Evolutionary conservation across 169 alveolate genomes (phyloP).

Genomic region (Eimeria falciformis): DNA sequence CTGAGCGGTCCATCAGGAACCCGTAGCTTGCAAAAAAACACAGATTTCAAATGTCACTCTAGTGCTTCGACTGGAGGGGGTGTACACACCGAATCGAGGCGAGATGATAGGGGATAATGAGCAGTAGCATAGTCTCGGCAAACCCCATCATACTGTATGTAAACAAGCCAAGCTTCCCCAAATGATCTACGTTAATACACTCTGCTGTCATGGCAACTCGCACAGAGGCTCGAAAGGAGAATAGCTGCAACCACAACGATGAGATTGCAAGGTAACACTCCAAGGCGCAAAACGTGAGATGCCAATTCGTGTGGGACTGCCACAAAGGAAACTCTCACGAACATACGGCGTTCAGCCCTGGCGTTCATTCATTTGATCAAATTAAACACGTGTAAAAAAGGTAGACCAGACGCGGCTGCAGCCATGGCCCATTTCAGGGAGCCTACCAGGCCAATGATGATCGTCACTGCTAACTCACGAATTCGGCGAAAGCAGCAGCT

Average conservation of each 20-base stretch:
- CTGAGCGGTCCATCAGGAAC: no score
- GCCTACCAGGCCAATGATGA: background rate
- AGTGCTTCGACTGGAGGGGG: no score
- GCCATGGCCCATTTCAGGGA: background rate
- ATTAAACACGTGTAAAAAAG: background rate
- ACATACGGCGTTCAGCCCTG: background rate
- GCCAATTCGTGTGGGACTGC: background rate
- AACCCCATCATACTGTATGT: background rate
- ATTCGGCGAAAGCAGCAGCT: background rate
- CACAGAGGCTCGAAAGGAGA: background rate
- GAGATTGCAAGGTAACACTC: background rate
- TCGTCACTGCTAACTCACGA: background rate
- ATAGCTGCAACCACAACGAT: background rate
- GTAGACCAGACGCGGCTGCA: background rate
- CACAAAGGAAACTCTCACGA: background rate
- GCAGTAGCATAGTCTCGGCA: background rate
- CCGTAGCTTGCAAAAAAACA: no score
- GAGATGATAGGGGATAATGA: background rate
- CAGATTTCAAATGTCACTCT: no score
- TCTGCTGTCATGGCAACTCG: background rate
- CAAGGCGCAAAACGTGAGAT: background rate
- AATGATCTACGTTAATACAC: background rate
- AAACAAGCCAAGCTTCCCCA: background rate
- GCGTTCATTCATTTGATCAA: background rate
- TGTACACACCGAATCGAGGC: slow-evolving; percentile 4